These are phyloP conservation scores for Aegle marmelos DNA, from an alignment of 345 rosid species.

Conservation along the genomic window DNA sequence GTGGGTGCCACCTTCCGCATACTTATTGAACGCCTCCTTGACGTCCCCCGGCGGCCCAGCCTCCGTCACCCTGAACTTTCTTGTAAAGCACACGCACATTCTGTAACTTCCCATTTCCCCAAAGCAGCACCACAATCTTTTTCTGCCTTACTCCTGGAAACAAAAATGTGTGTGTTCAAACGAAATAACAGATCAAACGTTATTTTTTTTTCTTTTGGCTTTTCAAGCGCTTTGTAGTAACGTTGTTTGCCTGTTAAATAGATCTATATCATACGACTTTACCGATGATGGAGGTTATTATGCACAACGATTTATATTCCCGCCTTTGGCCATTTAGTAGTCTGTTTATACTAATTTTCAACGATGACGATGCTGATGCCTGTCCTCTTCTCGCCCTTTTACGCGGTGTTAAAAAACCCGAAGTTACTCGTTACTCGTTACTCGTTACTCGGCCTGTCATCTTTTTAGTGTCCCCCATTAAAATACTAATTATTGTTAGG, in stretches of 20 bases:
- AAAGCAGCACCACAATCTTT: no score
- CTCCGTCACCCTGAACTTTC: conserved; percentile 64
- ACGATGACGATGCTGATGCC: background rate
- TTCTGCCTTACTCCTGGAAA: no score
- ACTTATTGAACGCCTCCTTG: conserved; percentile 46
- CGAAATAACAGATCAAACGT: no score
- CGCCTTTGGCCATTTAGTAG: background rate
- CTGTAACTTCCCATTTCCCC: conserved; percentile 60
- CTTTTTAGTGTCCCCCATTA: no score
- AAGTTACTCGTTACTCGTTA: background rate
- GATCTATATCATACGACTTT: background rate
- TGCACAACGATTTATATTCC: background rate
- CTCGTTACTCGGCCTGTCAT: background rate
- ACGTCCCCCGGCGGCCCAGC: conserved; percentile 69
- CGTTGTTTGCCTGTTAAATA: background rate
- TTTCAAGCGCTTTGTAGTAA: background rate
- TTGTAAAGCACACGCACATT: conserved; percentile 63
- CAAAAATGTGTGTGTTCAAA: no score
- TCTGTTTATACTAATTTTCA: no score
- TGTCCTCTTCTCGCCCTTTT: no score
- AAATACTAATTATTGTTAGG: no score
- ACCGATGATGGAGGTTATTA: background rate
- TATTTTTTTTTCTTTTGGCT: no score
- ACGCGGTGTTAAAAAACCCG: background rate
- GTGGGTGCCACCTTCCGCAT: conserved; percentile 48